These are phyloP conservation scores for Viola pubescens DNA, from an alignment of 441 rosid species.

Conservation along the genomic window DNA sequence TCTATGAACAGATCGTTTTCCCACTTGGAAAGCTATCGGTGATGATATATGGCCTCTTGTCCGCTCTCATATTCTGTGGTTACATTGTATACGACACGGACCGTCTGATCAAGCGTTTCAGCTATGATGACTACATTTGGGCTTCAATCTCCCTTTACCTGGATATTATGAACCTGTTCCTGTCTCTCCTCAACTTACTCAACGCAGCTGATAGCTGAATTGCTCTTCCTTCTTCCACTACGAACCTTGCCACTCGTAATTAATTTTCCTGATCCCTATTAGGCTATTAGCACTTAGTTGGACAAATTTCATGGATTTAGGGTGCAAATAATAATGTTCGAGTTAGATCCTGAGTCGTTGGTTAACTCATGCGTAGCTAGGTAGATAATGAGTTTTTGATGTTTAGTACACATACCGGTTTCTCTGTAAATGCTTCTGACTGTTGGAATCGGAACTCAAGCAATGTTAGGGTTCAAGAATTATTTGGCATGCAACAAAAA, in stretches of 20 bases:
- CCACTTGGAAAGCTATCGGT: constrained; percentile 49
- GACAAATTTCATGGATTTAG: too few relatives aligned
- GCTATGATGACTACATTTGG: constrained; percentile 59
- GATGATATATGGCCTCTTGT: constrained; percentile 56
- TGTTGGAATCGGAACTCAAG: too few relatives aligned
- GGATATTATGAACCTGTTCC: constrained; percentile 53
- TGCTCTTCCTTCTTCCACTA: background rate
- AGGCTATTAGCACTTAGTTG: too few relatives aligned
- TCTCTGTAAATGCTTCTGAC: too few relatives aligned
- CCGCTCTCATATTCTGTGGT: constrained; percentile 50
- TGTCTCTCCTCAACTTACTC: constrained; percentile 32
- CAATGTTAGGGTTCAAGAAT: too few relatives aligned
- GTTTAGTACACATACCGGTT: too few relatives aligned
- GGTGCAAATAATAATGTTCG: too few relatives aligned
- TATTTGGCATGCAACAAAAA: too few relatives aligned
- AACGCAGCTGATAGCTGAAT: constrained; percentile 4
- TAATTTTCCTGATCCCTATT: too few relatives aligned
- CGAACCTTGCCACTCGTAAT: background rate
- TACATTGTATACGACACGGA: constrained; percentile 62
- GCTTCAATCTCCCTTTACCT: constrained; percentile 49
- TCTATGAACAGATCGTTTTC: constrained; percentile 42
- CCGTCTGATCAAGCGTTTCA: constrained; percentile 56
- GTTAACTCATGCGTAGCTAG: too few relatives aligned
- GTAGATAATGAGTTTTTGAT: too few relatives aligned
- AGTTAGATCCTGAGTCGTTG: too few relatives aligned